These are phyloP conservation scores for Bruguiera sexangula DNA, from an alignment of 345 rosid genomes.

Conservation along the genomic window DNA sequence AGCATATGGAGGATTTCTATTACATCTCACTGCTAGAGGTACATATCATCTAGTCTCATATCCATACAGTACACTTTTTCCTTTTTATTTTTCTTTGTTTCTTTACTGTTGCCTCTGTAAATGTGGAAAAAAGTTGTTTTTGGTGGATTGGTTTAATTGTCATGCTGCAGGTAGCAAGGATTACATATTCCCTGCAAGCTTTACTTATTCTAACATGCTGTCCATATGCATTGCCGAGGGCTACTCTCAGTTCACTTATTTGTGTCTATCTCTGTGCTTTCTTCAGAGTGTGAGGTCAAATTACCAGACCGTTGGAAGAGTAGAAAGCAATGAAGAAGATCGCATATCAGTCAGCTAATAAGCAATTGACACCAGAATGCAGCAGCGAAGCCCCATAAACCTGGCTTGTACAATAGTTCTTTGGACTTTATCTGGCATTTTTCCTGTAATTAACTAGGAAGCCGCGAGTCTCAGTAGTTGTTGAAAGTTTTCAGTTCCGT, in stretches of 20 bases:
- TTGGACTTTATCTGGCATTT: too few species aligned
- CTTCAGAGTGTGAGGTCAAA: slow-evolving; percentile 62
- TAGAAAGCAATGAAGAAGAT: slow-evolving; percentile 22
- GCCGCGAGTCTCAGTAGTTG: too few species aligned
- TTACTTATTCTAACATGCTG: neutral
- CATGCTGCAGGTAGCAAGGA: too few species aligned
- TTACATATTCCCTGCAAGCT: neutral
- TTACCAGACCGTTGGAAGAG: slow-evolving; percentile 35
- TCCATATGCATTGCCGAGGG: neutral
- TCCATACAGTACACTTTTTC: neutral
- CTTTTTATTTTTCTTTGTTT: neutral
- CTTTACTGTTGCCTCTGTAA: neutral
- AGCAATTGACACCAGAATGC: neutral
- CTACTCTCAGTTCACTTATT: neutral
- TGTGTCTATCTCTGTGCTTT: slow-evolving; percentile 14
- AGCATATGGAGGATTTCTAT: slow-evolving; percentile 98
- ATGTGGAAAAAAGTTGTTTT: neutral
- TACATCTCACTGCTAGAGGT: slow-evolving; percentile 90
- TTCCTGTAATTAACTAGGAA: too few species aligned
- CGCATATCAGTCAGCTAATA: slow-evolving; percentile 7
- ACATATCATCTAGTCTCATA: neutral
- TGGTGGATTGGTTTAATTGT: neutral
- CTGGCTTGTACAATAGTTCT: too few species aligned
- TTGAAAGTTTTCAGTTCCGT: too few species aligned
- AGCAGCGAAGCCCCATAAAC: too few species aligned